Percentiles rank a stretch among this genome's conserved stretches.
phyloP scores from a whole-genome alignment of 495 filamentous ascomycete species.

The Neurospora discreta region DNA sequence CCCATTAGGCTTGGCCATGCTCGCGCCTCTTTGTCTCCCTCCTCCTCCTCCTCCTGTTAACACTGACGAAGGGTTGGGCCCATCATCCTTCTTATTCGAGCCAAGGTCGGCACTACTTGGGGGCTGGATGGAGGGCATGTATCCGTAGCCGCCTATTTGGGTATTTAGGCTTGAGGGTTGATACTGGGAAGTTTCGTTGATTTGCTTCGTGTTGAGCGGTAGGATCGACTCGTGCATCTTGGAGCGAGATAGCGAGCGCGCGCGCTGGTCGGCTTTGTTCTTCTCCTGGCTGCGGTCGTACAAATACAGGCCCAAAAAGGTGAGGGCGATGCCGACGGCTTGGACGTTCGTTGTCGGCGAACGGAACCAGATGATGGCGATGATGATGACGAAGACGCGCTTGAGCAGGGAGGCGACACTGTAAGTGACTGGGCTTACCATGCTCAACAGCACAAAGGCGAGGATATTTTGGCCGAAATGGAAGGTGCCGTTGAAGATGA shows the following conservation, averaged over 20 bases:
- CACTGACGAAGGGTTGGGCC: neutral
- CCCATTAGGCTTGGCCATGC: constrained; percentile 27
- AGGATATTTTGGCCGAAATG: constrained; percentile 96
- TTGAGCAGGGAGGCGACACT: constrained; percentile 92
- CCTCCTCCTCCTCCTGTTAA: neutral
- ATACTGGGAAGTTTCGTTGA: neutral
- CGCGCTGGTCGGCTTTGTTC: constrained; percentile 68
- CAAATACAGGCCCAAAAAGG: constrained; percentile 86
- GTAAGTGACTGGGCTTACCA: constrained; percentile 94
- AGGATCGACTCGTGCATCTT: constrained; percentile 47
- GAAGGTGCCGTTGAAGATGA: constrained; percentile 92
- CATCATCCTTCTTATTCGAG: neutral
- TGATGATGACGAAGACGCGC: constrained; percentile 90
- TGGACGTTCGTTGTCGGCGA: constrained; percentile 74
- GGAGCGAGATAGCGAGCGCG: constrained; percentile 36
- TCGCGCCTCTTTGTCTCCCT: constrained; percentile 33
- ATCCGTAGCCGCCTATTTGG: constrained; percentile 7
- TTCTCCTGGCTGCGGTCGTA: constrained; percentile 89
- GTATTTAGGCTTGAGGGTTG: neutral
- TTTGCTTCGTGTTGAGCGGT: constrained; percentile 44
- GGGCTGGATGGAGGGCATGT: neutral
- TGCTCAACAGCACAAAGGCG: constrained; percentile 80
- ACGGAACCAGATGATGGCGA: constrained; percentile 94
- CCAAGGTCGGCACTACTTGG: constrained; percentile 6
- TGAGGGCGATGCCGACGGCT: constrained; percentile 73